Conservation (phyloP, 495 filamentous ascomycete species). For the Achaetomiella virescens region DNA sequence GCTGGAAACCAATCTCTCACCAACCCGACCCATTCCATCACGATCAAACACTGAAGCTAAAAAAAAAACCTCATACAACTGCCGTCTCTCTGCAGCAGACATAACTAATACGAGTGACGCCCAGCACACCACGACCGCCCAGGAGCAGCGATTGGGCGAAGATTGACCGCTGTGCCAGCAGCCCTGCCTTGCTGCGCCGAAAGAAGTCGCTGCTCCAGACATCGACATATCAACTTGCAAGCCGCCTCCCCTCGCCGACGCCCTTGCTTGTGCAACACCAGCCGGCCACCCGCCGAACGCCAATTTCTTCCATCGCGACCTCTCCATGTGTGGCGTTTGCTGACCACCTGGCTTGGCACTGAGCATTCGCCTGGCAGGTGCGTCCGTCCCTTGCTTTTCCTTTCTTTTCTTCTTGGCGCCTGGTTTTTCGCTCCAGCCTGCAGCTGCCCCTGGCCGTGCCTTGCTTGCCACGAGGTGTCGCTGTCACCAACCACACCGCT, state of each 20-base stretch:
- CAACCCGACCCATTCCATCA: too few relatives aligned
- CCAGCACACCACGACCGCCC: too few relatives aligned
- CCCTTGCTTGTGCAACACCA: constrained; percentile 5
- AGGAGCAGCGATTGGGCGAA: too few relatives aligned
- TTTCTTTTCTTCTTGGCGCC: not conserved
- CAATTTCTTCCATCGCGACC: not conserved
- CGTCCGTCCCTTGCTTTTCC: not conserved
- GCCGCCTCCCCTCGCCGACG: not conserved
- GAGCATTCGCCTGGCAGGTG: not conserved
- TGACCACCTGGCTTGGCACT: not conserved
- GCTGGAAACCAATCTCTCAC: not conserved
- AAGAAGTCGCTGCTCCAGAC: not conserved
- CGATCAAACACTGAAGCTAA: not conserved
- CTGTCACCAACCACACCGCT: not conserved
- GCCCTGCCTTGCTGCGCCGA: constrained; percentile 2
- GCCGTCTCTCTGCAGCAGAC: not conserved
- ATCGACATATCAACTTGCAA: too few relatives aligned
- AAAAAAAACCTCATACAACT: not conserved
- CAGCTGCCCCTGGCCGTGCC: not conserved
- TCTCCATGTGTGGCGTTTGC: constrained; percentile 2
- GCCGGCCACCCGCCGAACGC: not conserved
- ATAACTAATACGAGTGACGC: too few relatives aligned
- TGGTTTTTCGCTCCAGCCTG: not conserved
- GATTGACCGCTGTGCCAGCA: not conserved
- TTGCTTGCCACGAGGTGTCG: not conserved